Evolutionary conservation across 129 eudicot genomes (phyloP).

Genomic region (Centrapalus pauciflorus): DNA sequence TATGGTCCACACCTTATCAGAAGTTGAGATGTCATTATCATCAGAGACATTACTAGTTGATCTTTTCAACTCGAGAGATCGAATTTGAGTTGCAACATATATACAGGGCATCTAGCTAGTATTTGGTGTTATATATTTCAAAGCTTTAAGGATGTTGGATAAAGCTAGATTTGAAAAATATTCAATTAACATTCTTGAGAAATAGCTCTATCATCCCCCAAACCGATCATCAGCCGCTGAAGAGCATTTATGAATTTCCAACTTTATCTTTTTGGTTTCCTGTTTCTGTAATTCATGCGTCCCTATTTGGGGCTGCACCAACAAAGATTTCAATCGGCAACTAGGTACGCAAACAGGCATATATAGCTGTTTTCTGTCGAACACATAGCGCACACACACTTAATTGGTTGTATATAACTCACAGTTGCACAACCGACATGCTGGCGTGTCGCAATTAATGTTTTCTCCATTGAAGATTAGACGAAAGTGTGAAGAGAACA

Average conservation of each 20-base stretch:
- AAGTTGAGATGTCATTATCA: constrained; percentile 35
- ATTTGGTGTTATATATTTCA: not conserved
- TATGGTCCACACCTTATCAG: constrained; percentile 33
- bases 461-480: too few relatives aligned
- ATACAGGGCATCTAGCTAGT: not conserved
- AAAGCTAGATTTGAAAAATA: not conserved
- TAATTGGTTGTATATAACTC: too few relatives aligned
- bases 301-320: not conserved
- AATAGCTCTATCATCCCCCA: not conserved
- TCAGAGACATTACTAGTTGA: not conserved
- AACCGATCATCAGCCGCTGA: not conserved
- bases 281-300: not conserved
- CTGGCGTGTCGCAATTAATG: too few relatives aligned
- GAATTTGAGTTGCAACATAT: not conserved
- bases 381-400: too few relatives aligned
- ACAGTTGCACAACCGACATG: too few relatives aligned
- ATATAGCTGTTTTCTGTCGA: too few relatives aligned
- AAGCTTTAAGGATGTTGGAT: not conserved
- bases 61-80: not conserved
- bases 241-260: not conserved
- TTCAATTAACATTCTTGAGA: not conserved
- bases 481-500: too few relatives aligned
- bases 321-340: not conserved
- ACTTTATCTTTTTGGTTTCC: not conserved
- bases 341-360: not conserved